Conservation (phyloP, 2,329 filamentous ascomycete genomes). For the Blastomyces parvus region DNA sequence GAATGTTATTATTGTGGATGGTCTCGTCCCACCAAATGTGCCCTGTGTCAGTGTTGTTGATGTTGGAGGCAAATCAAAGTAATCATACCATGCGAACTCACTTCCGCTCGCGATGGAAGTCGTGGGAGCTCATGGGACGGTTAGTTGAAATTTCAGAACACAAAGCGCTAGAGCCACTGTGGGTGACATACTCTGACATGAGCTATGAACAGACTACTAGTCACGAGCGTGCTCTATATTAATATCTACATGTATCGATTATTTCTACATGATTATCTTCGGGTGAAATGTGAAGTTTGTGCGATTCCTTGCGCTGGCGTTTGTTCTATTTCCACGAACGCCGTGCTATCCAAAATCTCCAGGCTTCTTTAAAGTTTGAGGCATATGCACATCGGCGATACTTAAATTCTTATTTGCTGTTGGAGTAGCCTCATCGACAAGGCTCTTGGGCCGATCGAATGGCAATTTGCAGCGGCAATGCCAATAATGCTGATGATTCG, state of each 20-base stretch:
- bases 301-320: background rate
- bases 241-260: background rate
- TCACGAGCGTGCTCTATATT: background rate
- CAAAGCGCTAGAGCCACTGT: background rate
- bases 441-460: background rate
- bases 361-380: background rate
- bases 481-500: background rate
- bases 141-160: background rate
- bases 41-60: background rate
- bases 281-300: background rate
- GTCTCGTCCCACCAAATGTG: background rate
- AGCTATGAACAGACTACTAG: background rate
- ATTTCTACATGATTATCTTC: background rate
- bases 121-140: too few species aligned
- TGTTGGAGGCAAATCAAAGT: background rate
- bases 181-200: background rate
- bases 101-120: too few species aligned
- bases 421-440: background rate
- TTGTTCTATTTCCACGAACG: background rate
- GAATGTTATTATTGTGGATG: background rate
- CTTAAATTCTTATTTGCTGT: background rate
- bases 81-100: too few species aligned
- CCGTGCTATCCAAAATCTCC: background rate
- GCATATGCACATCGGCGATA: background rate
- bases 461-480: background rate